Percentiles rank a stretch among this genome's conserved stretches.
These are phyloP conservation scores for Daldinia vernicosa DNA, from an alignment of 495 filamentous ascomycete species.

Conservation along the genomic window DNA sequence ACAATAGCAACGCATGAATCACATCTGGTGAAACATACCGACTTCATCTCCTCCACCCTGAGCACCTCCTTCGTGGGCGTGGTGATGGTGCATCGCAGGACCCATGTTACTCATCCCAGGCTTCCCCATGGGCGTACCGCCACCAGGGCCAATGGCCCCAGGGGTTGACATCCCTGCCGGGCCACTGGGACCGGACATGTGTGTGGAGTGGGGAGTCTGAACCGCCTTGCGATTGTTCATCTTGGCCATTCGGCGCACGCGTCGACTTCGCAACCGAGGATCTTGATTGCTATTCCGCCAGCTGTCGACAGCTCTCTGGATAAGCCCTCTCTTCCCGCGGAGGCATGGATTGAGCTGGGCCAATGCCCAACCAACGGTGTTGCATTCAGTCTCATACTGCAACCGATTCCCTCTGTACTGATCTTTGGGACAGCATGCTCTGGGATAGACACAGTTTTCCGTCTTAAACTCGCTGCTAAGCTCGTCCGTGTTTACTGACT, in stretches of 20 bases:
- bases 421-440: constrained; percentile 94
- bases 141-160: constrained; percentile 53
- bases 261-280: constrained; percentile 83
- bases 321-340: constrained; percentile 91
- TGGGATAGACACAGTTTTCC: constrained; percentile 97
- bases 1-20: constrained; percentile 53
- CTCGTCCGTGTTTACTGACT: constrained; percentile 90
- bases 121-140: constrained; percentile 61
- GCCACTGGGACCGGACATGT: constrained; percentile 61
- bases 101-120: constrained; percentile 70
- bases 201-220: constrained; percentile 55
- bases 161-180: constrained; percentile 63
- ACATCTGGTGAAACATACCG: constrained; percentile 93
- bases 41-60: constrained; percentile 83
- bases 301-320: constrained; percentile 96
- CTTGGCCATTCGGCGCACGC: constrained; percentile 94
- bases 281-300: constrained; percentile 99
- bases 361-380: constrained; percentile 95
- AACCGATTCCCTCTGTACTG: constrained; percentile 95
- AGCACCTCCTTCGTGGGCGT: constrained; percentile 75
- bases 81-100: constrained; percentile 68
- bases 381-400: constrained; percentile 98
- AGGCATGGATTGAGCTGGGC: constrained; percentile 91
- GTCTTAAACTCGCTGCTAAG: constrained; percentile 90
- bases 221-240: constrained; percentile 82